Base-by-base conservation (phyloP, 495 filamentous ascomycete species). In the Collariella sp. region DNA sequence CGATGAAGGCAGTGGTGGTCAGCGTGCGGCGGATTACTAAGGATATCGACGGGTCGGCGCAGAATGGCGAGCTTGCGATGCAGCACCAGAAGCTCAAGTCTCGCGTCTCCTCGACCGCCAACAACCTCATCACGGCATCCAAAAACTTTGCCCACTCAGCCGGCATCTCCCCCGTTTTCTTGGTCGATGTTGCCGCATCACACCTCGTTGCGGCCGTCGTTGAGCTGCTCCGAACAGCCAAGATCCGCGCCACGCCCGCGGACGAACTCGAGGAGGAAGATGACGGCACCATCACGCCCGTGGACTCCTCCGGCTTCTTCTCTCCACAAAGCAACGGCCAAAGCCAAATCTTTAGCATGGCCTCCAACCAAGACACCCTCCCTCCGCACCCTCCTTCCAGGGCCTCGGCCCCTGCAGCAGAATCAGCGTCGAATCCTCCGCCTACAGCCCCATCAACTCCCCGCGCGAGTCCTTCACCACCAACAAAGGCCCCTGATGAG, bases 161-260 rank as follows among this genome's bases (percentile, higher is more conserved):
- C 31, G 93, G 93, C 16, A 75, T 98, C n/a, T 91, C 88, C 4
- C 93, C 94, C 2, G 86, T 98, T n/a, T 94, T 88, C 2, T 71
- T 98, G 19, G 75, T 98, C 15, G 93, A 98, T 71, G 93, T 93
- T 11, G 93, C 93, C 9, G 91, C 91, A n/a, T 91, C 87, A 13
- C 90, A 98, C 71, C 73, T 98, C 20, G 86, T 86, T 10, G 82
- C 87, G 5, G 83, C 88, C 2, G 79, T 96, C 7, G 84, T 98
- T 19, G 93, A 95, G 57, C 73, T 96, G 16, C 72, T 95, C 29
- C 84, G 85, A 42, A 72, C 81, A 10, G 90, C 89, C 57, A 95
- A 95, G 70, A 86, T 98, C 54, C 78, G 86, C 15, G 75, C 86
- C 7, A 91, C 87, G 1, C 79, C 84, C 5, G 75, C 74, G 0